Base-by-base conservation (phyloP, 345 rosid species). In the Reutealis trisperma region DNA sequence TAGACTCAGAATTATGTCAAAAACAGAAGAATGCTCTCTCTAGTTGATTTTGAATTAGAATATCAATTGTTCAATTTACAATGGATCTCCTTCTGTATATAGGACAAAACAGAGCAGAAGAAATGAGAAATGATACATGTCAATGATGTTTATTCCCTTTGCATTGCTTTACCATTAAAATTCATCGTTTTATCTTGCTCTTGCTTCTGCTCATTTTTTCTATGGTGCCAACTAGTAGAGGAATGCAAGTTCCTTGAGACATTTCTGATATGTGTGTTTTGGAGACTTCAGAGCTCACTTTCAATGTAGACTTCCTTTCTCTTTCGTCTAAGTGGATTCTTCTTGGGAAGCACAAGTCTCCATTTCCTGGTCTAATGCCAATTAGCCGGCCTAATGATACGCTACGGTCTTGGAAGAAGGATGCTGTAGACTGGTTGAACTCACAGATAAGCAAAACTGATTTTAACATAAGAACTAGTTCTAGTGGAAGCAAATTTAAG, bases 391-490 rank as follows among this genome's bases (percentile, higher is more conserved):
- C 93, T 3, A 86, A 78, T 0, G 93, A 75, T 45, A 82, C 81
- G 18, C 87, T 87, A 47, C 59, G 27, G 59, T 87, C 89, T 73
- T 84, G 89, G 82, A 89, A 89, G 83, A 89, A 87, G 4, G 90
- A 89, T 8, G 84, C 87, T 5, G 89, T 78, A 8, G 92, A 86
- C 92, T 87, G 86, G 37, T 67, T 42, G 21, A 68, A 18, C 22
- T 10, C 45, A 2, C 55, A 63, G 2, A 51, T 30, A 67, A 32
- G 8, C 1, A 8, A 5, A 59, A 58, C 2, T 27, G 55, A 27
- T 24, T 27, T 61, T 11, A 11, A 14, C 63, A 14, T 18, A 8
- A 34, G 47, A 19, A 18, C 30, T 2, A 44, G 19, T 74, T 74
- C 27, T 2, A 42, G n/a, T 4, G 4, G 45, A 30, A 52, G 25